Base-by-base conservation (phyloP, 73 alveolate species). In the Halteria grandinella region DNA sequence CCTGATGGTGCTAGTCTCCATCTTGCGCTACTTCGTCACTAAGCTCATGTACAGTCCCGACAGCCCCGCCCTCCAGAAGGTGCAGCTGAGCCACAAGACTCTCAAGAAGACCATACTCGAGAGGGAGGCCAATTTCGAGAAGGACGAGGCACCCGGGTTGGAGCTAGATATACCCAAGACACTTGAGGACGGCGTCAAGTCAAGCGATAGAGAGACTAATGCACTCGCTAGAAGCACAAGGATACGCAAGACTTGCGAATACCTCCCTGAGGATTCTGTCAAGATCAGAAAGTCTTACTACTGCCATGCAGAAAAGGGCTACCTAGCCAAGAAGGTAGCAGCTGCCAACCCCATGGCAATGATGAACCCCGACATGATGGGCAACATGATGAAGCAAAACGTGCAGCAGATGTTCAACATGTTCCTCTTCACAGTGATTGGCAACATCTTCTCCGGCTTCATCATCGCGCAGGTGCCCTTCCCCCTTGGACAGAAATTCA, bases 401-500 rank as follows among this genome's bases (percentile, higher is more conserved):
- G 57, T 94, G 63, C 79, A 86, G 37, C 88, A 89, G 89, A 91
- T 90, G 66, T 91, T 87, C 86, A 91, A 94, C 85, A 89, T 93
- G 31, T 83, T 91, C 63, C 49, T 94, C 62, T 93, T 91, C 73
- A 91, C 93, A 21, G 93, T 85, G 47, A 95, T 89, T 18, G 97
- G 97, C 11, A 92, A 79, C 58, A 90, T 94, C 83, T 94, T 94
- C 91, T 86, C 96, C 45, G 99, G 99, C 43, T 94, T 89, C 82
- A 73, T 94, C 48, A 81, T 88, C 59, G 94, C 96, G 18, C 79
- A 91, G 83, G 85, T 94, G 33, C 99, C 99, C 11, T 94, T 94
- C 89, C 97, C 97, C 0, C 87, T 94, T 48, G 92, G 97, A 8
- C 84, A 91, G 45, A 93, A 87, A 63, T 94, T 94, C 91, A 85